Base-by-base conservation (phyloP, 2,329 filamentous ascomycete species). In the Sordariomycetes sp. region DNA sequence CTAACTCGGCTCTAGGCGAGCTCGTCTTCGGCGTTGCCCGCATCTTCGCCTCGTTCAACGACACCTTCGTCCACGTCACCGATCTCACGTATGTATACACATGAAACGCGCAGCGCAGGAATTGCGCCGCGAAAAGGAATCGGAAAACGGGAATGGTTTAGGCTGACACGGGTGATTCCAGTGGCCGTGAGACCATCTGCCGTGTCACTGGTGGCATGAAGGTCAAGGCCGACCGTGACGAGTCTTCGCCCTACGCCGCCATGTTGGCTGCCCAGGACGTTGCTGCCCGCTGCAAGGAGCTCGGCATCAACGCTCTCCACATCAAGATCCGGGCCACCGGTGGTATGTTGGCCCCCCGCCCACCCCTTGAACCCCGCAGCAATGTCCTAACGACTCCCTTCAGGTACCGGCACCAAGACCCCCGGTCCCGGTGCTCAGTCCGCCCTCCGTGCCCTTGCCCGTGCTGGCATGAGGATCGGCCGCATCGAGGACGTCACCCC, bases 151-250 rank as follows among this genome's bases (percentile, higher is more conserved):
- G 35, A 42, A n/a, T 71, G 66, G 74, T 32, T 32, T 64, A 78
- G 76, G 78, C 82, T 86, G 78, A 86, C 78, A 72, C 82, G 79
- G 78, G 78, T 84, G 79, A 82, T 84, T 82, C 75, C 81, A 95
- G 89, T 80, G 94, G 94, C 80, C 94, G 94, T 79, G 94, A 99
- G 88, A 99, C 95, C 80, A 96, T 99, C 82, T 89, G 85, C 85
- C 91, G 94, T 89, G 92, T 99, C 68, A 99, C 95, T 70, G 94
- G 95, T 81, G 95, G 95, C 74, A 99, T 99, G 94, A 99, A 99
- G 85, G 94, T 99, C 85, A 99, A 99, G 88, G 91, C 91, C 77
- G 91, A 99, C 74, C 92, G 94, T 84, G 94, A 99, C 81, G 94
- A 99, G 84, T 97, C 92, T 71, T 97, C 94, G 67, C 94, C 94